phyloP scores from a whole-genome alignment of 352 stramenopile genomes.

The Aphanomyces invadans region DNA sequence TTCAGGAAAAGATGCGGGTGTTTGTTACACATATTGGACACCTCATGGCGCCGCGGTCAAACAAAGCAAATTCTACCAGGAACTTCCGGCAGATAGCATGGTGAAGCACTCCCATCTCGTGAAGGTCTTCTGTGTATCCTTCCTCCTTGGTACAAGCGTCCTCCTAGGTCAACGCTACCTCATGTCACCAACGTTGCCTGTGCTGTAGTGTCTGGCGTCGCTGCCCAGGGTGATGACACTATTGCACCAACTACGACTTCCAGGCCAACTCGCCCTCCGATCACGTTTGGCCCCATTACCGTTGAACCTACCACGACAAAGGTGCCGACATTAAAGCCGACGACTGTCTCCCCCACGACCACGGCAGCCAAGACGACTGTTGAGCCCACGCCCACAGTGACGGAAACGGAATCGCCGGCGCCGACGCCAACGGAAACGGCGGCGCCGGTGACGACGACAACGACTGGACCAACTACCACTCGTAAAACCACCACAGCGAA shows the following conservation, averaged over 20 bases:
- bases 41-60: neutral
- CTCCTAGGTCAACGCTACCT: neutral
- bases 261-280: neutral
- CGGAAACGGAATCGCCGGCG: neutral
- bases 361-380: neutral
- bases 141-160: slow-evolving; percentile 6
- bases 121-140: slow-evolving; percentile 10
- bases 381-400: neutral
- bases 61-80: slow-evolving; percentile 11
- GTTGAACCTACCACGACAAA: neutral
- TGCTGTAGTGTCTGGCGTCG: neutral
- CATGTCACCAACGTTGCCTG: too few relatives aligned
- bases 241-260: neutral
- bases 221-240: neutral
- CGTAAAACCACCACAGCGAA: neutral
- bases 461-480: neutral
- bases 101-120: neutral
- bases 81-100: neutral
- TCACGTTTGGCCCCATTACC: neutral
- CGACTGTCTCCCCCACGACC: slow-evolving; percentile 1
- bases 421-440: neutral
- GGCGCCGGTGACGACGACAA: neutral
- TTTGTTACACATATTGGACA: neutral
- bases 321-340: neutral
- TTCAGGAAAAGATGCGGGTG: neutral